Base-by-base conservation (phyloP, 345 rosid species). In the Corchorus capsularis region DNA sequence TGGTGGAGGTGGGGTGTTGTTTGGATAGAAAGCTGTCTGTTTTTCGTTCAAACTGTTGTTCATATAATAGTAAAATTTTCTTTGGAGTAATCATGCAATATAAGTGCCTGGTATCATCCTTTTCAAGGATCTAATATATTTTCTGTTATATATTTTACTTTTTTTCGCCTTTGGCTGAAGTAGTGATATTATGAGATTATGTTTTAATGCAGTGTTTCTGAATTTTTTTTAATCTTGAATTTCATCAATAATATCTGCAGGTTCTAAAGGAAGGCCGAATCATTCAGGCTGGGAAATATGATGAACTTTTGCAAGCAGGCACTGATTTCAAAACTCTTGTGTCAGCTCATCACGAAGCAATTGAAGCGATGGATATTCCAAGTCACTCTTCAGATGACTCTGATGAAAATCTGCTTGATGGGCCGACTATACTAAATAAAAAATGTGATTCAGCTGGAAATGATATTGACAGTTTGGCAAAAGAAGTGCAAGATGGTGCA, bases 311-410 rank as follows among this genome's bases (percentile, higher is more conserved):
- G 78, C 99, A 91, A 82, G 97, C 95, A 73, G 99, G 99, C 76
- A 96, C 99, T 61, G 99, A 96, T 84, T 96, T 96, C 77, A 89
- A 77, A 37, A 87, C 95, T 49, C 86, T 96, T 87, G 99, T 96
- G 68, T 90, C 98, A 14, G 99, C 99, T 78, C 98, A 96, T 76
- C 94, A 91, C 55, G 98, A 96, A 84, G 99, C 98, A 83, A 96
- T 96, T 81, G 99, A 87, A 79, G 94, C 98, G 17, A 94, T 96
- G 95, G 99, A 96, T 79, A 90, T 96, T 76, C 98, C 89, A 49
- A 84, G 78, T 79, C 93, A 84, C 77, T 90, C 95, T 35, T 94
- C 97, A 56, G 98, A 96, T 59, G 99, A 93, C 81, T 91, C 97
- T 41, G 98, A 96, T 78, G 97, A 85, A 77, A 91, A 78, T 81